Evolutionary conservation across 345 rosid species (phyloP).

Genomic region (Corymbia maculata): DNA sequence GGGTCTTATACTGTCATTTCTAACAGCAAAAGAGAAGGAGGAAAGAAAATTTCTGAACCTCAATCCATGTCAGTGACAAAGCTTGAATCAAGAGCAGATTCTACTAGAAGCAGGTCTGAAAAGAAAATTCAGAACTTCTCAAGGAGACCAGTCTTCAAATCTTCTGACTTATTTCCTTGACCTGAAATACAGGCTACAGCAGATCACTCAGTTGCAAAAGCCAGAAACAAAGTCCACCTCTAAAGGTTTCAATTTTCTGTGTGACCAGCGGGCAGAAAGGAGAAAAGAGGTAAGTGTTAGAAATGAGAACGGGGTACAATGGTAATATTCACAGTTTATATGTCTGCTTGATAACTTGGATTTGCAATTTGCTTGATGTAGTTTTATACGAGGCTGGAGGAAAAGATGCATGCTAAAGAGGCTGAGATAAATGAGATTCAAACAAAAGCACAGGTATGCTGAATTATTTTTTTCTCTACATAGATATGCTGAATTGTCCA

Average conservation of each 20-base stretch:
- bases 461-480: background rate
- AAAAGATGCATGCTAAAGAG: constrained; percentile 67
- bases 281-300: constrained; percentile 61
- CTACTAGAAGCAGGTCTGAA: constrained; percentile 35
- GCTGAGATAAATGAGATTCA: constrained; percentile 54
- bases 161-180: background rate
- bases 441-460: constrained; percentile 58
- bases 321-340: background rate
- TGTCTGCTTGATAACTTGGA: background rate
- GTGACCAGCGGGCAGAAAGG: constrained; percentile 66
- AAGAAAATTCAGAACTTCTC: background rate
- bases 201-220: constrained; percentile 23
- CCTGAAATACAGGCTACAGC: constrained; percentile 27
- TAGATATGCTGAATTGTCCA: background rate
- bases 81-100: constrained; percentile 23
- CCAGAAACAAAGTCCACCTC: constrained; percentile 25
- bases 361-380: constrained; percentile 8
- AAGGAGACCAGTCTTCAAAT: background rate
- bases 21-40: constrained; percentile 30
- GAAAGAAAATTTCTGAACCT: constrained; percentile 33
- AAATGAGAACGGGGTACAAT: background rate
- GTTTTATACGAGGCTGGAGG: constrained; percentile 67
- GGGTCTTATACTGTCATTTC: background rate
- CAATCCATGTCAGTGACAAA: constrained; percentile 21
- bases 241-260: constrained; percentile 42